Conservation (phyloP, 139 green algal genomes). For the Ulvella scutata region DNA sequence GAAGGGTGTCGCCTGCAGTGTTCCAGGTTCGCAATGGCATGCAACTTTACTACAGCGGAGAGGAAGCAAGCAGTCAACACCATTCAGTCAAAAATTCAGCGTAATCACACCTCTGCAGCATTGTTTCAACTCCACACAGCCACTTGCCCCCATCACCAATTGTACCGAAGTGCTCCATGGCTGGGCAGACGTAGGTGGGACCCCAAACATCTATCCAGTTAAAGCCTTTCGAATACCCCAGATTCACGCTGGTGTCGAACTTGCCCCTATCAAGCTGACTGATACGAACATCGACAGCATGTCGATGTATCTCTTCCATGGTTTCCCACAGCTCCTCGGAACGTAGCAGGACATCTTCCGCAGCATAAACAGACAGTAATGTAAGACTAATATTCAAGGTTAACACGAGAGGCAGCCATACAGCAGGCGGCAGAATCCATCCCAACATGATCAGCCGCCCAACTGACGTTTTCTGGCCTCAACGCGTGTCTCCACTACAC, state of each 20-base stretch:
- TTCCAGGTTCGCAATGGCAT: too few species aligned
- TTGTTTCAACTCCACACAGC: conserved; percentile 10
- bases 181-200: conserved; percentile 11
- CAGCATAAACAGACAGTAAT: neutral
- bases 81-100: too few species aligned
- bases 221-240: neutral
- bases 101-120: conserved; percentile 1
- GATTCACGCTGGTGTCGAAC: neutral
- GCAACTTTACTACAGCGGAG: too few species aligned
- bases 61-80: too few species aligned
- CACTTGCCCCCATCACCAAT: conserved; percentile 15
- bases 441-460: too few species aligned
- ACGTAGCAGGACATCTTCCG: neutral
- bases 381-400: too few species aligned
- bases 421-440: too few species aligned
- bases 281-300: neutral
- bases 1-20: too few species aligned
- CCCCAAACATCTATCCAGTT: neutral
- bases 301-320: neutral
- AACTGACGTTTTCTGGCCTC: too few species aligned
- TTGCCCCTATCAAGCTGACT: neutral
- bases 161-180: conserved; percentile 10
- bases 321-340: neutral
- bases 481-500: too few species aligned
- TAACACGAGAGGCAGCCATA: too few species aligned